Evolutionary conservation across 345 rosid genomes (phyloP), one percentile per base, ranked within the genome.

Genomic region (Arabidopsis suecica): DNA sequence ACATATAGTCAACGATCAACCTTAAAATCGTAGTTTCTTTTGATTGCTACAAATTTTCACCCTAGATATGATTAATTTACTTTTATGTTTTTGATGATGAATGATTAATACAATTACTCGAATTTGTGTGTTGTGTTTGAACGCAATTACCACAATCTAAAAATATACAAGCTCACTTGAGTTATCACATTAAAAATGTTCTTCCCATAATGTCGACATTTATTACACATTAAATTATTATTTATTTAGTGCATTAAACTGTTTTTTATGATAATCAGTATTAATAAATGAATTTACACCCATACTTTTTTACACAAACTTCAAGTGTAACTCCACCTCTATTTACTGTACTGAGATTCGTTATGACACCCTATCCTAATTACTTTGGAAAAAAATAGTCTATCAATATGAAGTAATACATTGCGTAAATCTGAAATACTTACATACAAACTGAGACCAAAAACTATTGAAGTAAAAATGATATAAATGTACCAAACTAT

Each of bases 301-400:
- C 73, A 58, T 67, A 49, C 45, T 49, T 37, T 38, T 10, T 64
- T 37, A 64, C 71, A 57, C 80, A 36, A 25, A 69, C 58, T 77
- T 70, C 80, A 63, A 77, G 76, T 63, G 30, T 45, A 69, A 77
- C 65, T 70, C 71, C 54, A 75, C 57, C 22, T 70, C 50, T 63
- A 10, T 25, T 55, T 76, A 68, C 50, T 61, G 25, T 61, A 36
- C 11, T 34, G 49, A n/a, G 20, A 22, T 41, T 33, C 59, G 63
- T 60, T 75, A 38, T 60, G 63, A 50, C 47, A 75, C 48, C 28
- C 38, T 32, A 61, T 38, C 1, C 6, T 59, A 18, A 18, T 62
- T 53, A 20, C 55, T 10, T 42, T 25, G 9, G 9, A 49, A 7
- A 37, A 60, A 36, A 9, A 5, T 18, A 51, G 28, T 55, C 18